A percentile compares a stretch with the other conserved stretches of the same genome.
Evolutionary conservation across 208 protist genomes (phyloP).

Genomic region (Leishmania amazonensis): DNA sequence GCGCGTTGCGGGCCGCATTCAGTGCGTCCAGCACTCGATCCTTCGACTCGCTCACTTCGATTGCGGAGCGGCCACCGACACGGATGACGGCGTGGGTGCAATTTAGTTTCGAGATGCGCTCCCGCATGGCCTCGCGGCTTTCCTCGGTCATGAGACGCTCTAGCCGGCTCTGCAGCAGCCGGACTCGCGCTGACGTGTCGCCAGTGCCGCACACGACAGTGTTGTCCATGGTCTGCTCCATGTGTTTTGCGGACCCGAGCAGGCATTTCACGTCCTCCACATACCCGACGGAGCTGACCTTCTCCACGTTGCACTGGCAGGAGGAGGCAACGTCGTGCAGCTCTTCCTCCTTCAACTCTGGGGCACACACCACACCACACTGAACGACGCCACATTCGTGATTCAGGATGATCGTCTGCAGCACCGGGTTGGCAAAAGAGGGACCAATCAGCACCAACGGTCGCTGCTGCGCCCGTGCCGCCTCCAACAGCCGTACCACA

Average conservation of each 20-base stretch:
- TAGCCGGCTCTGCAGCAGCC: constrained; percentile 93
- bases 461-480: constrained; percentile 41
- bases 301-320: constrained; percentile 94
- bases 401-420: constrained; percentile 90
- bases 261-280: constrained; percentile 71
- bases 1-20: constrained; percentile 98
- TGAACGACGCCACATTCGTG: constrained; percentile 97
- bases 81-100: constrained; percentile 95
- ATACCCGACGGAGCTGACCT: constrained; percentile 71
- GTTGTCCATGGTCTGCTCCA: constrained; percentile 97
- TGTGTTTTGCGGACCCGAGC: constrained; percentile 53
- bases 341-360: constrained; percentile 98
- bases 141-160: constrained; percentile 94
- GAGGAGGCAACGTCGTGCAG: constrained; percentile 99
- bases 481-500: constrained; percentile 77
- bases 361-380: constrained; percentile 93
- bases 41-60: constrained; percentile 99
- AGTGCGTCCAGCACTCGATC: constrained; percentile 99
- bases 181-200: constrained; percentile 88
- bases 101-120: constrained; percentile 91
- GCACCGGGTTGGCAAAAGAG: constrained; percentile 66
- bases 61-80: constrained; percentile 97
- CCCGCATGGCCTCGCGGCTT: constrained; percentile 95
- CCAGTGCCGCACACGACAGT: constrained; percentile 93
- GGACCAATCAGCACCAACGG: constrained; percentile 81